phyloP scores from a whole-genome alignment of 2,329 filamentous ascomycete genomes.

The Phoma sp. region DNA sequence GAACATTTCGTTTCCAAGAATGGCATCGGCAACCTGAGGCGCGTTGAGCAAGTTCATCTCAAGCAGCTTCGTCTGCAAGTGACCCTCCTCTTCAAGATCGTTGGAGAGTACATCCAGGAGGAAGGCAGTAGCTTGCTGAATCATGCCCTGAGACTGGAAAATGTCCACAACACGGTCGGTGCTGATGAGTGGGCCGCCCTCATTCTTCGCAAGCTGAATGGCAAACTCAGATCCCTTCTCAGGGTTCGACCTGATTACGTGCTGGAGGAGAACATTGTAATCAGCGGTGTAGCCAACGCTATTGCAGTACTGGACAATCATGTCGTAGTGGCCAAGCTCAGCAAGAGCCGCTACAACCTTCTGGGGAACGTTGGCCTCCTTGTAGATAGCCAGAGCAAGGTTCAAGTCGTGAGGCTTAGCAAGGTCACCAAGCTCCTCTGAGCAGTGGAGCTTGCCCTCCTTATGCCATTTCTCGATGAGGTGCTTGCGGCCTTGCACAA shows the following conservation, averaged over 20 bases:
- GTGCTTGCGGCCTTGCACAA: conserved; percentile 93
- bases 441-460: conserved; percentile 94
- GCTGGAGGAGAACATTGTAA: conserved; percentile 88
- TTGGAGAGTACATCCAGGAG: conserved; percentile 93
- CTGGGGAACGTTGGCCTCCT: conserved; percentile 86
- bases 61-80: conserved; percentile 90
- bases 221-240: conserved; percentile 97
- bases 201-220: conserved; percentile 86
- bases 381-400: conserved; percentile 87
- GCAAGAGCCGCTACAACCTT: conserved; percentile 96
- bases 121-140: conserved; percentile 98
- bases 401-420: conserved; percentile 88
- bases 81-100: conserved; percentile 91
- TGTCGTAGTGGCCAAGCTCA: conserved; percentile 95
- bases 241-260: conserved; percentile 81
- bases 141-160: conserved; percentile 97
- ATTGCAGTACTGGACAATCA: conserved; percentile 90
- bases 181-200: conserved; percentile 86
- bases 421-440: conserved; percentile 94
- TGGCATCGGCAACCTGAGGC: conserved; percentile 96
- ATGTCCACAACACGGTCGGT: conserved; percentile 95
- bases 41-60: conserved; percentile 99
- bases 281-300: conserved; percentile 92
- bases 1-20: conserved; percentile 98
- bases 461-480: conserved; percentile 97